phyloP scores from a whole-genome alignment of 2,329 filamentous ascomycete species.

The Ophiostoma pallidulum region DNA sequence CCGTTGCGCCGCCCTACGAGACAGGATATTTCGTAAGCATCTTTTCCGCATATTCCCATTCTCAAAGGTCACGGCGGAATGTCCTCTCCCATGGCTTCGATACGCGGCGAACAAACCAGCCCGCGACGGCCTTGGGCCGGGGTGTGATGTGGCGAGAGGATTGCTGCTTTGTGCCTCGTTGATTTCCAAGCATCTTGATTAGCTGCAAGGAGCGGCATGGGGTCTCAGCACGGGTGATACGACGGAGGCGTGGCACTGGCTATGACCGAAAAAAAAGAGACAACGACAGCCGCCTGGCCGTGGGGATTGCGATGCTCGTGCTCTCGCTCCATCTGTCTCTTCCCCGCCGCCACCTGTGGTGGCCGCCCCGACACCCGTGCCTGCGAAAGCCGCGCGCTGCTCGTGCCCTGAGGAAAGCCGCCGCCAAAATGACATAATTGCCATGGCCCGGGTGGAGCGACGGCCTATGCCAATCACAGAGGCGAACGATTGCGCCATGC shows the following conservation, averaged over 20 bases:
- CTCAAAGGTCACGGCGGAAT: too few species aligned
- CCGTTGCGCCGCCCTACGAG: too few species aligned
- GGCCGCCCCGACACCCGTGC: conserved; percentile 11
- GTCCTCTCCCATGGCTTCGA: too few species aligned
- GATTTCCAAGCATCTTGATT: conserved; percentile 6
- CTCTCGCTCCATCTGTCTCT: background rate
- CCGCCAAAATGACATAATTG: conserved; percentile 16
- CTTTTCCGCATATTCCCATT: too few species aligned
- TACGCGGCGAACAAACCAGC: background rate
- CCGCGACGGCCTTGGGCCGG: background rate
- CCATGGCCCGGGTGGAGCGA: background rate
- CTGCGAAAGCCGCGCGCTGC: background rate
- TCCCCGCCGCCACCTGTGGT: too few species aligned
- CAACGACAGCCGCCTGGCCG: conserved; percentile 4
- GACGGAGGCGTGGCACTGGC: too few species aligned
- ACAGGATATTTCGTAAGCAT: too few species aligned
- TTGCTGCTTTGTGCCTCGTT: background rate
- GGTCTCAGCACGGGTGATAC: too few species aligned
- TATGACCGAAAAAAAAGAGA: background rate
- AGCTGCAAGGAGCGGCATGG: too few species aligned
- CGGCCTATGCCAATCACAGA: conserved; percentile 10
- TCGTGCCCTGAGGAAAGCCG: conserved; percentile 6
- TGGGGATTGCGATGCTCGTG: background rate
- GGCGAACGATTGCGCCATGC: conserved; percentile 17
- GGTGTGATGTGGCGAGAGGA: too few species aligned